Percentiles rank a stretch among this genome's conserved stretches.
These are phyloP conservation scores for Phytophthora idaei DNA, from an alignment of 352 stramenopile genomes.

Conservation along the genomic window DNA sequence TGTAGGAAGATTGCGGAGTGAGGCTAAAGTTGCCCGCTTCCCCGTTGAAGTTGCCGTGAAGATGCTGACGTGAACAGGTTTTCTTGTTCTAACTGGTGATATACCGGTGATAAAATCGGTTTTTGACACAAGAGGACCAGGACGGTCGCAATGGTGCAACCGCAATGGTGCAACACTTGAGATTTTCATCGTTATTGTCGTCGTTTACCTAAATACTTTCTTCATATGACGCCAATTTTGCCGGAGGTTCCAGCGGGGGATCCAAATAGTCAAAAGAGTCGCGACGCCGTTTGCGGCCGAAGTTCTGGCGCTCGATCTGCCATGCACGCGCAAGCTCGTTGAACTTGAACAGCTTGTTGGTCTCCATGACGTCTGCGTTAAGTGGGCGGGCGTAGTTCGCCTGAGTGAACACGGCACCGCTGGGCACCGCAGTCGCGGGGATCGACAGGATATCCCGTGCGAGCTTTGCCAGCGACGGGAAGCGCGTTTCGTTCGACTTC, in stretches of 20 bases:
- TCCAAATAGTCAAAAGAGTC: constrained; percentile 84
- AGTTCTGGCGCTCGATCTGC: constrained; percentile 82
- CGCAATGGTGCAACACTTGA: constrained; percentile 17
- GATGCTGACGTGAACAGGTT: constrained; percentile 33
- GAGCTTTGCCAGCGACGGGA: constrained; percentile 72
- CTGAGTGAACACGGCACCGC: constrained; percentile 74
- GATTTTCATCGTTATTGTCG: constrained; percentile 39
- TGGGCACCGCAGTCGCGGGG: constrained; percentile 68
- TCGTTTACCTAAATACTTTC: constrained; percentile 85
- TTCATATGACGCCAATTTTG: constrained; percentile 80
- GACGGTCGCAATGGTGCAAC: constrained; percentile 1
- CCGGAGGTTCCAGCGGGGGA: constrained; percentile 52
- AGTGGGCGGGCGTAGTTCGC: constrained; percentile 64
- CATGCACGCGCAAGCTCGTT: constrained; percentile 72
- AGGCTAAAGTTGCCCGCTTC: constrained; percentile 12
- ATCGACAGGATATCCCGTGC: constrained; percentile 80
- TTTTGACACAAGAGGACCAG: background rate
- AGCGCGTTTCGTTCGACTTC: constrained; percentile 85
- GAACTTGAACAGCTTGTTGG: constrained; percentile 81
- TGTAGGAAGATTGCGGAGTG: constrained; percentile 26
- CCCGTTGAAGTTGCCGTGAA: constrained; percentile 21
- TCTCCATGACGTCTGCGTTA: constrained; percentile 63
- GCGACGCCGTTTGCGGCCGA: constrained; percentile 72
- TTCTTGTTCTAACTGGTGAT: background rate
- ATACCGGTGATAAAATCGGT: background rate